phyloP scores from a whole-genome alignment of 768 basidiomycete species.

The Mycena rosella region DNA sequence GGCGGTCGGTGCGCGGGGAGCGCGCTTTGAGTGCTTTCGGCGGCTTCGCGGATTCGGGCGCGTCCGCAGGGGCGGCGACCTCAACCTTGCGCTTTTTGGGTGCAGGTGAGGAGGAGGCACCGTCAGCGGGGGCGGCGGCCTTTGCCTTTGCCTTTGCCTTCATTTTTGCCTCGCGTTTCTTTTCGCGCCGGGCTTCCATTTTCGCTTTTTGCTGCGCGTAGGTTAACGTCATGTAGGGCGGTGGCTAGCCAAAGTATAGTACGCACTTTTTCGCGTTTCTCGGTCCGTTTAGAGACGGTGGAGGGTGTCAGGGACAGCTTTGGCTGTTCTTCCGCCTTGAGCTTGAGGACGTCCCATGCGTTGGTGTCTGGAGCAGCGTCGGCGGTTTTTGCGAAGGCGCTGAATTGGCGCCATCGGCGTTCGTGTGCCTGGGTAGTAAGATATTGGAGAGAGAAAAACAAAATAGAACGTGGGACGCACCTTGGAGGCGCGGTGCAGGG shows the following conservation, averaged over 20 bases:
- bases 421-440: constrained; percentile 65
- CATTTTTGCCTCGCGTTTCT: constrained; percentile 57
- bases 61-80: not conserved
- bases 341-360: constrained; percentile 60
- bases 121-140: constrained; percentile 33
- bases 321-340: constrained; percentile 44
- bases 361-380: constrained; percentile 54
- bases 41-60: not conserved
- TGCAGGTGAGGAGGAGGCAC: not conserved
- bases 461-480: constrained; percentile 60
- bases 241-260: not conserved
- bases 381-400: constrained; percentile 61
- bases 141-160: constrained; percentile 59
- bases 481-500: constrained; percentile 70
- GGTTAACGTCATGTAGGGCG: not conserved
- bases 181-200: constrained; percentile 60
- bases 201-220: constrained; percentile 58
- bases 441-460: constrained; percentile 11
- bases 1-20: constrained; percentile 27
- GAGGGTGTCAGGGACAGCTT: constrained; percentile 40
- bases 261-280: constrained; percentile 66
- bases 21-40: constrained; percentile 23
- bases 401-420: constrained; percentile 59
- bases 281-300: constrained; percentile 66
- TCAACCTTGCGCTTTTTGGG: constrained; percentile 37